Base-by-base conservation (phyloP, 805 yeast species). In the Zygosaccharomyces pseudorouxii region DNA sequence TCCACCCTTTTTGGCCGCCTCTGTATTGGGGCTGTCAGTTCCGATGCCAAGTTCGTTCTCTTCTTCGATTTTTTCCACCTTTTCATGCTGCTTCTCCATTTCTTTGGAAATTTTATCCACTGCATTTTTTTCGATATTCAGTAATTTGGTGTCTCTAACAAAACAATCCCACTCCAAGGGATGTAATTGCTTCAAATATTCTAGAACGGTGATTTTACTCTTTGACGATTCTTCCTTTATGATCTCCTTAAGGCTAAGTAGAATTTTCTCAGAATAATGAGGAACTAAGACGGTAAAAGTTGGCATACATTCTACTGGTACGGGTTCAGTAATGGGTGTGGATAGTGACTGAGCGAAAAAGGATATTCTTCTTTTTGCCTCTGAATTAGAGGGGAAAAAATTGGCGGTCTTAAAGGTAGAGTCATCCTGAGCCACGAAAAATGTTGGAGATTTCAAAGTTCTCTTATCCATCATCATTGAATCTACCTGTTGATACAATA, bases 311-410 rank as follows among this genome's bases (percentile, higher is more conserved):
- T 75, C 76, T 6, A 83, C 76, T 0, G 88, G 77, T 10, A 76
- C 67, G 0, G 89, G 82, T 39, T 82, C 89, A 0, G 88, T 85
- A 71, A 89, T 84, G 1, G 96, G 92, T 0, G 95, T 86, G 0
- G 95, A 82, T 38, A 89, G 70, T 0, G 96, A 87, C 60, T 89
- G 96, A 0, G 97, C 96, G 73, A 89, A 89, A 62, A 86, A 89
- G 0, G 95, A 85, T 1, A 89, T 78, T 54, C 97, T 74, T 58
- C 96, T 72, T 60, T 82, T 83, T 0, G 96, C 95, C 61, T 86
- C 96, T 0, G 89, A 79, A 44, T 80, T 79, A 1, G 77, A 64
- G 20, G 79, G 80, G 56, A 84, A 79, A 14, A 80, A 69, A 5
- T 81, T 75, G 45, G 58, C 59, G 3, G 80, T 75, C 54, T 75